Conservation (phyloP, 495 filamentous ascomycete species). For the Cudoniella acicularis region DNA sequence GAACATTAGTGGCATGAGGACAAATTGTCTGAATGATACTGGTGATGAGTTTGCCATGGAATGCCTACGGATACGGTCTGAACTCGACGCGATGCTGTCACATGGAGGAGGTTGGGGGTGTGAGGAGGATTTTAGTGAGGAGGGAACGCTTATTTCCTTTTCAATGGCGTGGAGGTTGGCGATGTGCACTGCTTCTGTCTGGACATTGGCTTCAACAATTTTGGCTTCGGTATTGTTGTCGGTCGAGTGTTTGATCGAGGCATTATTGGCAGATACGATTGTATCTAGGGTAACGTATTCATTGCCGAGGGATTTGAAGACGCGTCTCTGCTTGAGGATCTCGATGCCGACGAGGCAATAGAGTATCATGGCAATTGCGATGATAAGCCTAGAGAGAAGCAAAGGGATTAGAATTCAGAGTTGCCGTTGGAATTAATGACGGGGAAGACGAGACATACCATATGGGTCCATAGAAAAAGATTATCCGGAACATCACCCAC, state of each 20-base stretch:
- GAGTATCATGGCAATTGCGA: constrained; percentile 34
- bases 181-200: neutral
- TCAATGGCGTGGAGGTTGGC: neutral
- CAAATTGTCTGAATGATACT: constrained; percentile 42
- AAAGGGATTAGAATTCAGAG: too few species aligned
- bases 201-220: neutral
- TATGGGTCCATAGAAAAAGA: constrained; percentile 42
- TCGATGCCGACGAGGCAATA: constrained; percentile 40
- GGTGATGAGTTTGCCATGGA: constrained; percentile 23
- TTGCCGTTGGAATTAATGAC: neutral
- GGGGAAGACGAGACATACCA: constrained; percentile 29
- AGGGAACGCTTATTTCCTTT: neutral
- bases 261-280: neutral
- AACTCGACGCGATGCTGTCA: too few species aligned
- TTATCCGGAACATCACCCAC: constrained; percentile 42
- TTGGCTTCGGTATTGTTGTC: too few species aligned
- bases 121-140: neutral
- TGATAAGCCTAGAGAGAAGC: constrained; percentile 36
- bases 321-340: constrained; percentile 36
- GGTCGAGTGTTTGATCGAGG: neutral
- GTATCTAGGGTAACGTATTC: constrained; percentile 25
- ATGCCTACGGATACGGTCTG: too few species aligned
- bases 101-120: neutral
- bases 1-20: constrained; percentile 47
- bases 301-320: constrained; percentile 33